Conservation (phyloP, 1,139 yeast genomes). For the Pichia sp. region DNA sequence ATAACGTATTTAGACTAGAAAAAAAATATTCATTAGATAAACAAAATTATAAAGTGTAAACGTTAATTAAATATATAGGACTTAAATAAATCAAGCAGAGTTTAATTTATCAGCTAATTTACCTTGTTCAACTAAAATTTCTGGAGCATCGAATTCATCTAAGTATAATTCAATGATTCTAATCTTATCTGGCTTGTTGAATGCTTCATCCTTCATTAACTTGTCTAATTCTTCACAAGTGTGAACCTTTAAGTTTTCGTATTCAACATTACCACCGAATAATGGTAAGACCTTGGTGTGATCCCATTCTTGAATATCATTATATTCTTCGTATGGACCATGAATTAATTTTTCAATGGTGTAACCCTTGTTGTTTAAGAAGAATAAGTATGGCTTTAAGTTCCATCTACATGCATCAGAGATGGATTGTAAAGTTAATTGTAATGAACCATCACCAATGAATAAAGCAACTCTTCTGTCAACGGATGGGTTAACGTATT, state of each 20-base stretch:
- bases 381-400: conserved; percentile 72
- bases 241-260: conserved; percentile 48
- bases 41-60: no score
- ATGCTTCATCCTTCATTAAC: conserved; percentile 47
- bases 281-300: conserved; percentile 61
- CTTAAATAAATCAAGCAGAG: conserved; percentile 22
- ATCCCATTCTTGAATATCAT: conserved; percentile 80
- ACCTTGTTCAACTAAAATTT: conserved; percentile 66
- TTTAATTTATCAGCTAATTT: conserved; percentile 68
- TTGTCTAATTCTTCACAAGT: conserved; percentile 63
- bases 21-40: no score
- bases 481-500: conserved; percentile 30
- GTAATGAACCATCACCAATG: conserved; percentile 88
- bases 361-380: conserved; percentile 81
- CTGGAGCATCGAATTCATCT: conserved; percentile 78
- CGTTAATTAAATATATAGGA: no score
- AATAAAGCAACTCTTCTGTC: conserved; percentile 67
- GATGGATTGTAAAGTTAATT: conserved; percentile 81
- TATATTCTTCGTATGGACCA: conserved; percentile 69
- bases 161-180: conserved; percentile 76
- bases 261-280: conserved; percentile 59
- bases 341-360: conserved; percentile 86
- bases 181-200: conserved; percentile 56
- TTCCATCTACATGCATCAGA: conserved; percentile 79
- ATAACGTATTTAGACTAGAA: no score